These are phyloP conservation scores for Echium plantagineum DNA, from an alignment of 257 asterid genomes.

Conservation along the genomic window DNA sequence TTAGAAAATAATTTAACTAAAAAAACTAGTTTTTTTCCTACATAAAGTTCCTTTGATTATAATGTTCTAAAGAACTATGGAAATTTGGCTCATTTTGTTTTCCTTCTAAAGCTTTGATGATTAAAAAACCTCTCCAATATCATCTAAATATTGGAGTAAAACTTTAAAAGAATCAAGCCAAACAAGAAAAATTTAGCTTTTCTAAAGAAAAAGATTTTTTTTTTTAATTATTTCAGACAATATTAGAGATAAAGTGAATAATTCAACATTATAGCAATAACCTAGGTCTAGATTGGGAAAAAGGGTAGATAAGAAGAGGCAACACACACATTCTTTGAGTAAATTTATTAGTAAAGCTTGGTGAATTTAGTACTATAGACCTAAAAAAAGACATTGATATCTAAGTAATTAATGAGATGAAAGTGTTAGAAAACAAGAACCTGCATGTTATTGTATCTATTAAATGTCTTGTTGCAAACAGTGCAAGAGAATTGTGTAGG, in stretches of 20 bases:
- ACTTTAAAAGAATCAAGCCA: not conserved
- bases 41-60: too few species aligned
- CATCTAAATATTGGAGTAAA: too few species aligned
- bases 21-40: too few species aligned
- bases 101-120: too few species aligned
- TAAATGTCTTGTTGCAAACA: conserved; percentile 74
- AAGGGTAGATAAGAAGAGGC: too few species aligned
- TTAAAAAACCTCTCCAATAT: too few species aligned
- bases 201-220: not conserved
- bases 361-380: not conserved
- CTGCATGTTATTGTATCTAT: conserved; percentile 96
- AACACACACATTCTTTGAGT: not conserved
- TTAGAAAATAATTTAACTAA: too few species aligned
- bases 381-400: not conserved
- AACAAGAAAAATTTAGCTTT: not conserved
- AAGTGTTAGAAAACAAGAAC: conserved; percentile 18
- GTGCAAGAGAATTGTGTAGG: conserved; percentile 81
- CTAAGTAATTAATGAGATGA: not conserved
- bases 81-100: too few species aligned
- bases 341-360: not conserved
- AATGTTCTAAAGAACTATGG: too few species aligned
- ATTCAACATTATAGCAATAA: not conserved
- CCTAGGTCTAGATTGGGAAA: not conserved
- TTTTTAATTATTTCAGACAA: not conserved
- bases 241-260: not conserved